Percentiles rank a stretch among this genome's conserved stretches.
phyloP scores from a whole-genome alignment of 1,284 basidiomycete genomes.

The Testicularia cyperi region DNA sequence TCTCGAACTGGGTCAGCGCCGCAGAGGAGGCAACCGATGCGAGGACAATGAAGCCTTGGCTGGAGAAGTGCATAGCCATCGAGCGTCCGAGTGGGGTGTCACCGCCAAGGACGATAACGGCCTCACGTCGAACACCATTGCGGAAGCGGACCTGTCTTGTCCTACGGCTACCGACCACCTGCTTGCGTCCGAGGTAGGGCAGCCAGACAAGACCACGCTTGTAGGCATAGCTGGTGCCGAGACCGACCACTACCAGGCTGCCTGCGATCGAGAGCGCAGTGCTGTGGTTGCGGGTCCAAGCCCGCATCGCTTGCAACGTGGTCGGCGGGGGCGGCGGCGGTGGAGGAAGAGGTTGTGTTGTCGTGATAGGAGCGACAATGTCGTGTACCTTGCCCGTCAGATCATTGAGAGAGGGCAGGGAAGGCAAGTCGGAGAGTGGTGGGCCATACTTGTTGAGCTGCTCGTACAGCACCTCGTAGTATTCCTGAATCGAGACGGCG shows the following conservation, averaged over 20 bases:
- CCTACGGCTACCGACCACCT: slow-evolving; percentile 9
- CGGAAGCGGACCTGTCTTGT: slow-evolving; percentile 24
- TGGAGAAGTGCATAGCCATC: slow-evolving; percentile 40
- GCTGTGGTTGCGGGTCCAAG: slow-evolving; percentile 18
- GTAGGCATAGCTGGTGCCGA: slow-evolving; percentile 33
- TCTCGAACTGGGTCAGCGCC: slow-evolving; percentile 43
- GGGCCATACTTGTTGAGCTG: slow-evolving; percentile 47
- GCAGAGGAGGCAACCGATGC: slow-evolving; percentile 42
- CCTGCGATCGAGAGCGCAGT: slow-evolving; percentile 13
- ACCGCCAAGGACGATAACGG: slow-evolving; percentile 54
- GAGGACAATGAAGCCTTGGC: slow-evolving; percentile 53
- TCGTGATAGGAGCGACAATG: slow-evolving; percentile 13
- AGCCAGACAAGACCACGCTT: slow-evolving; percentile 21
- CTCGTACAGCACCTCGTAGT: slow-evolving; percentile 43
- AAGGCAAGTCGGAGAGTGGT: slow-evolving; percentile 24
- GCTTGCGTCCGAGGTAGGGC: slow-evolving; percentile 29
- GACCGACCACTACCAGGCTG: slow-evolving; percentile 24
- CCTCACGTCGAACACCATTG: slow-evolving; percentile 45
- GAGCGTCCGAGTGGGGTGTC: slow-evolving; percentile 55
- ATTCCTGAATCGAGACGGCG: slow-evolving; percentile 34
- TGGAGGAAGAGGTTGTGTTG: slow-evolving; percentile 10
- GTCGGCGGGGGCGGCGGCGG: slow-evolving; percentile 39
- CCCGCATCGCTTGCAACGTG: slow-evolving; percentile 6
- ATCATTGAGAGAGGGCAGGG: slow-evolving; percentile 34
- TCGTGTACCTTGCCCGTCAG: slow-evolving; percentile 24